Evolutionary conservation across 1,284 basidiomycete species (phyloP), one percentile per base, ranked within the genome.

Genomic region (Trichosporon coremiiforme): DNA sequence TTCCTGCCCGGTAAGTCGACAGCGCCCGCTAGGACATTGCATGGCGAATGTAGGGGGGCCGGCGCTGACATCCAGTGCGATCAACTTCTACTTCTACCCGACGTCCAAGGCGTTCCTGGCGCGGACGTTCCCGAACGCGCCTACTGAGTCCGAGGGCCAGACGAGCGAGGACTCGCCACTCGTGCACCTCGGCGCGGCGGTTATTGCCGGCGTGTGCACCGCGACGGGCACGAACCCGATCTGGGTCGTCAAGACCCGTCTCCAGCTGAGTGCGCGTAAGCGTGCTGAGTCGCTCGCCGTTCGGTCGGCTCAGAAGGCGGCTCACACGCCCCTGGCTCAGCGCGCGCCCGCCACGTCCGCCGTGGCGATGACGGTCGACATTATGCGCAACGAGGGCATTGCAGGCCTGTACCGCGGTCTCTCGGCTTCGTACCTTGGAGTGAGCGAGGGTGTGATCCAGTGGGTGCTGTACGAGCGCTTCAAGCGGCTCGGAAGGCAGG

Each of bases 71-170:
- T 9, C 2, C 47, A 85, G 86, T 64, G 85, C 94, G 6, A 98
- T 99, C 86, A 95, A 98, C 84, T 99, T 99, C 84, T 99, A 92
- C 86, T 92, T 93, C 15, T 99, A 99, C 77, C 97, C 96, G 22
- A 99, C 97, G 77, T 94, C 95, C 65, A 99, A 99, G 83, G 90
- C 90, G 57, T 84, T 96, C 71, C 91, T 97, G 66, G 94, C 95
- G 12, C 87, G 91, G 65, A 81, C 86, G 20, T 93, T 98, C 84
- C 83, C 83, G 1, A 78, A 79, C 71, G 79, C n/a, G n/a, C n/a
- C n/a, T n/a, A n/a, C n/a, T n/a, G n/a, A n/a, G n/a, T n/a, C n/a
- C n/a, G n/a, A n/a, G n/a, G n/a, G n/a, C n/a, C n/a, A n/a, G n/a
- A n/a, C 80, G 29, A 92, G 95, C 1, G 84, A 88, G 71, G 94